Evolutionary conservation across 768 basidiomycete species (phyloP).

Genomic region (Candolleomyces eurysporus): DNA sequence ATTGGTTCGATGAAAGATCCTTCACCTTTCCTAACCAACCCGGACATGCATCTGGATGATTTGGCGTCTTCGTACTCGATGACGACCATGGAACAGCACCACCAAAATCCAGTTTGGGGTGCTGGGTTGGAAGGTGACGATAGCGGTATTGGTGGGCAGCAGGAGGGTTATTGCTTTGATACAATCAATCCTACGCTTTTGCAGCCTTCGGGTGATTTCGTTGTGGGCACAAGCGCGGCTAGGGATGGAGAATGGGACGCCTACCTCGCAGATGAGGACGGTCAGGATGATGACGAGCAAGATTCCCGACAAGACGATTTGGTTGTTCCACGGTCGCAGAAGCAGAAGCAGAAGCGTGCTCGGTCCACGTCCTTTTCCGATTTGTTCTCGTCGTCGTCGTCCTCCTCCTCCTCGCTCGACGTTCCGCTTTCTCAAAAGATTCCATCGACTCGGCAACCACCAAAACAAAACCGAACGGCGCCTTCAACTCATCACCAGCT

Average conservation of each 20-base stretch:
- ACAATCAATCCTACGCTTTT: constrained; percentile 3
- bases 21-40: background rate
- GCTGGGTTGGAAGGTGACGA: background rate
- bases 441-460: background rate
- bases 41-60: background rate
- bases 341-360: too few relatives aligned
- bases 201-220: background rate
- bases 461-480: background rate
- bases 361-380: too few relatives aligned
- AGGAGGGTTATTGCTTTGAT: background rate
- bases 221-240: background rate
- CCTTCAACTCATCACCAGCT: background rate
- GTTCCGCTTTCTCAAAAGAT: background rate
- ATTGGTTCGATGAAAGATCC: background rate
- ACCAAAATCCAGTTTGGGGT: too few relatives aligned
- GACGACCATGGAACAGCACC: background rate
- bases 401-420: background rate
- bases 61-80: background rate
- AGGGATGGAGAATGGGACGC: background rate
- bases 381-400: too few relatives aligned
- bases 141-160: background rate
- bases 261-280: background rate
- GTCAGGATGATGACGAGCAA: background rate
- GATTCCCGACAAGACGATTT: background rate
- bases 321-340: too few relatives aligned